Conservation (phyloP, 2,329 filamentous ascomycete species). For the Aspergillus bombycis region DNA sequence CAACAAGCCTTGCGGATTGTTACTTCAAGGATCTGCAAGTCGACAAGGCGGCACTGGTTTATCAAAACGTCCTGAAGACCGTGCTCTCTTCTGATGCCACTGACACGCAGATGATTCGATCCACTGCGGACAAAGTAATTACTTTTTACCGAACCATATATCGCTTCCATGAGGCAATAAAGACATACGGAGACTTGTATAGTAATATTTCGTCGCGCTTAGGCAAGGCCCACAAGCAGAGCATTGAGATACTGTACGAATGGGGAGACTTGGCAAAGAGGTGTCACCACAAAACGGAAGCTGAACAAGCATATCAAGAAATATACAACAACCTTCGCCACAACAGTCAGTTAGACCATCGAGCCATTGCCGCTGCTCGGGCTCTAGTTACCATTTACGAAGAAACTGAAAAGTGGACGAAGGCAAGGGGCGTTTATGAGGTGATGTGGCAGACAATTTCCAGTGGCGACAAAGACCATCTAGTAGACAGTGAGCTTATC, state of each 20-base stretch:
- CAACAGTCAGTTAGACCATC: neutral
- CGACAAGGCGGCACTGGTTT: neutral
- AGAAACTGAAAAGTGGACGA: neutral
- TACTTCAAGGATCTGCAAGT: constrained; percentile 6
- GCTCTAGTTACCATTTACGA: neutral
- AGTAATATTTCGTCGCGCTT: neutral
- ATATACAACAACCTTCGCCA: neutral
- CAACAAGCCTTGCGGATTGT: neutral
- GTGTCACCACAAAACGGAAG: neutral
- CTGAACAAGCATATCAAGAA: neutral
- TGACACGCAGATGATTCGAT: neutral
- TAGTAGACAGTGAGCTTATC: neutral
- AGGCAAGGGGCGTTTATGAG: neutral
- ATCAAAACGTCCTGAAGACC: neutral
- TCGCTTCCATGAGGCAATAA: neutral
- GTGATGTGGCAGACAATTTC: neutral
- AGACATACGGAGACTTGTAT: neutral
- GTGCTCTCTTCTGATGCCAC: neutral
- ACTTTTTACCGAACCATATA: neutral
- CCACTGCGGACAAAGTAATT: neutral
- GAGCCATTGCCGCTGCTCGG: neutral
- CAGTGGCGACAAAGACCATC: neutral
- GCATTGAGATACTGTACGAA: constrained; percentile 1
- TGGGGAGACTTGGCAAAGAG: neutral
- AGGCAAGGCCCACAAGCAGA: neutral